Evolutionary conservation across 306 rosid species (phyloP), one percentile per base, ranked within the genome.

Genomic region (Inga oerstediana): DNA sequence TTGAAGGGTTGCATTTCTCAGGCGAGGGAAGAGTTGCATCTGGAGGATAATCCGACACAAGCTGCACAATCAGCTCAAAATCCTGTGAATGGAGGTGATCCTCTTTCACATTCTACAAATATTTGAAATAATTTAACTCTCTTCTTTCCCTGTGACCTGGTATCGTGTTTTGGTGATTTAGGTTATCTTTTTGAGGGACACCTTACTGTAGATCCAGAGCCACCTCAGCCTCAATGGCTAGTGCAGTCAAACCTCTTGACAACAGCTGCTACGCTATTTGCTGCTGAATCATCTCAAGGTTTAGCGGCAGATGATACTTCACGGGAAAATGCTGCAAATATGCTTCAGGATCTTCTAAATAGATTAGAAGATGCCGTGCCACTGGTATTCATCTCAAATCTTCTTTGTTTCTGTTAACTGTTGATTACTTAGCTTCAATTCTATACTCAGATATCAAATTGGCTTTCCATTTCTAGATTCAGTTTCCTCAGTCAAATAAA

Each of bases 121-220:
- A 32, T 52, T 52, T 43, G 32, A 72, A 75, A 16, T 69, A 52
- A 51, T 66, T 43, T 59, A 67, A 59, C n/a, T 12, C 27, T 20
- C 19, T 34, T 12, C 64, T 27, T 68, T 32, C 2, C 16, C 13
- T 65, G 43, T 32, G 71, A 65, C 70, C 4, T 45, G 20, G 78
- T 24, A 68, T 30, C 3, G 0, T 14, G 46, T 64, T 45, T 1
- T 79, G 75, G 48, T 69, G 83, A 72, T 87, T 87, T 79, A 94
- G 98, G 98, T 44, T 96, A 91, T 86, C 92, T 96, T 49, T 96
- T 96, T 87, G 99, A 96, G 93, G 98, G 98, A 43, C 97, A 94
- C 86, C 93, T 94, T 68, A 96, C 99, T 1, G 91, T 94, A 78
- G 99, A 92, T 92, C 92, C 81, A 4, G 99, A 96, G 87, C 98